phyloP scores from a whole-genome alignment of 495 filamentous ascomycete genomes.

The Sabuloglossum arenarium region DNA sequence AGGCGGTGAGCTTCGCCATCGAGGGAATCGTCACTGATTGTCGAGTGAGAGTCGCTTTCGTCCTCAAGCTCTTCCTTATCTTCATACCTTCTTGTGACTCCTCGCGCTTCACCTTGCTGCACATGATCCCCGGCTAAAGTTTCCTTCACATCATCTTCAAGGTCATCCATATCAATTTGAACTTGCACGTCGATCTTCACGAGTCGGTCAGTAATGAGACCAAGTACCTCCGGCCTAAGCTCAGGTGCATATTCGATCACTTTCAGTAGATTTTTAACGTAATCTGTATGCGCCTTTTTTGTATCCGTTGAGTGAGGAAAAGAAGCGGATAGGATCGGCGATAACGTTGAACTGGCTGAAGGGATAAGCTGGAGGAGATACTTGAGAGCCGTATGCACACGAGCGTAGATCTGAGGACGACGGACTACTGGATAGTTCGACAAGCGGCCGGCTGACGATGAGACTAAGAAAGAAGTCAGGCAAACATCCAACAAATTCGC shows the following conservation, averaged over 20 bases:
- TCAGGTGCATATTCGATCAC: slow-evolving; percentile 58
- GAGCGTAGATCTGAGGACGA: slow-evolving; percentile 35
- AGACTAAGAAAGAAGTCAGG: slow-evolving; percentile 15
- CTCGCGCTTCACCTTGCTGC: neutral
- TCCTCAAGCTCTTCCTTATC: slow-evolving; percentile 35
- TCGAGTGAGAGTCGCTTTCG: slow-evolving; percentile 35
- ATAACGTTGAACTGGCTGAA: slow-evolving; percentile 48
- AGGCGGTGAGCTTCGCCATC: slow-evolving; percentile 26
- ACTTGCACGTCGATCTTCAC: slow-evolving; percentile 91
- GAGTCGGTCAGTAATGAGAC: slow-evolving; percentile 58
- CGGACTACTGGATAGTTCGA: slow-evolving; percentile 37
- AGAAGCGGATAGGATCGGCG: slow-evolving; percentile 35
- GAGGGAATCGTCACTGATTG: slow-evolving; percentile 24
- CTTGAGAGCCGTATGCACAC: slow-evolving; percentile 53
- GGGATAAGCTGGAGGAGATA: slow-evolving; percentile 62
- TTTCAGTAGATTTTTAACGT: slow-evolving; percentile 57
- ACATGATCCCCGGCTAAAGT: slow-evolving; percentile 4
- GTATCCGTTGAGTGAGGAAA: slow-evolving; percentile 61
- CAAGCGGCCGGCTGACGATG: slow-evolving; percentile 30
- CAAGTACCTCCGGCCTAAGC: slow-evolving; percentile 62
- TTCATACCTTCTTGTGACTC: slow-evolving; percentile 1
- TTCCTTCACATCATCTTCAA: slow-evolving; percentile 41
- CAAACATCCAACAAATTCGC: slow-evolving; percentile 3
- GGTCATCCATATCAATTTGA: slow-evolving; percentile 74
- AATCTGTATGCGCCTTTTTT: slow-evolving; percentile 49